Percentiles rank a stretch among this genome's conserved stretches.
Conservation (phyloP, 495 filamentous ascomycete species). For the Bryoglossum gracile region DNA sequence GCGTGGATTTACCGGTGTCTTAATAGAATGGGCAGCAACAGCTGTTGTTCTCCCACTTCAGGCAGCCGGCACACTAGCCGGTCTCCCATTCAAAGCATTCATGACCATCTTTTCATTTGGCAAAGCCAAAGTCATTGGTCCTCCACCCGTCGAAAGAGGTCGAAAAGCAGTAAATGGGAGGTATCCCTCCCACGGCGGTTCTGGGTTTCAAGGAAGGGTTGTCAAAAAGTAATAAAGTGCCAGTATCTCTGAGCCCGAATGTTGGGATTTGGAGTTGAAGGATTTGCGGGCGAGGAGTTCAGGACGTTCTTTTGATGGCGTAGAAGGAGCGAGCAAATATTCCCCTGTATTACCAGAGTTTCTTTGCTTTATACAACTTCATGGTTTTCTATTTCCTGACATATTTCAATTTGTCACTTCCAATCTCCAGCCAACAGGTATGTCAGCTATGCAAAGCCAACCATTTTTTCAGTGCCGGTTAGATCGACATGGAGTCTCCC, state of each 20-base stretch:
- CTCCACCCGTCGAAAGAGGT: neutral
- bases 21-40: constrained; percentile 21
- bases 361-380: neutral
- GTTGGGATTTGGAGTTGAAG: too few relatives aligned
- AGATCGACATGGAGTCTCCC: too few relatives aligned
- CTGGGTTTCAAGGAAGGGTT: constrained; percentile 3
- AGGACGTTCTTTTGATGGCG: neutral
- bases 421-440: too few relatives aligned
- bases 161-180: constrained; percentile 14
- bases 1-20: constrained; percentile 13
- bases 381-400: neutral
- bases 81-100: constrained; percentile 18
- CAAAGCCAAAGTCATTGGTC: constrained; percentile 5
- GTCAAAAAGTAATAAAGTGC: constrained; percentile 10
- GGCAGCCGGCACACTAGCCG: constrained; percentile 11
- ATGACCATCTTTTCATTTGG: constrained; percentile 16
- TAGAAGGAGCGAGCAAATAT: neutral
- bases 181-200: constrained; percentile 7
- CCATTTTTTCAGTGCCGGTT: too few relatives aligned
- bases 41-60: constrained; percentile 22
- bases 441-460: too few relatives aligned
- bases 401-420: too few relatives aligned
- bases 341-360: neutral
- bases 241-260: too few relatives aligned
- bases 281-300: constrained; percentile 2